These are phyloP conservation scores for Rubroboletus pulcherrimus DNA, from an alignment of 768 basidiomycete species.

Conservation along the genomic window DNA sequence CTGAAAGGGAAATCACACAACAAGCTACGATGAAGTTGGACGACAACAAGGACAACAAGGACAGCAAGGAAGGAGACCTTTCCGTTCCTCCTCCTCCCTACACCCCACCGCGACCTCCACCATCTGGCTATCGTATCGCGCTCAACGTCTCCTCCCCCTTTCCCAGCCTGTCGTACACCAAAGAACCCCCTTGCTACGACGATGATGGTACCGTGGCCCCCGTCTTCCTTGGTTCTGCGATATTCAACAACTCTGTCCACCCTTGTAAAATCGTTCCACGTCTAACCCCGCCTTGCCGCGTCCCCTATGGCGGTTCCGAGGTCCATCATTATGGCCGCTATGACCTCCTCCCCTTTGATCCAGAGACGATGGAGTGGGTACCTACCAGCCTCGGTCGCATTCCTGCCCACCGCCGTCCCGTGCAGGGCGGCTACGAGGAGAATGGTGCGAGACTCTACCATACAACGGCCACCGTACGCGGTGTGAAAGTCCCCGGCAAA, in stretches of 20 bases:
- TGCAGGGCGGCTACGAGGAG: constrained; percentile 78
- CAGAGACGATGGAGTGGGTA: constrained; percentile 73
- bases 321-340: constrained; percentile 59
- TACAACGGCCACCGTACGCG: constrained; percentile 50
- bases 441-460: constrained; percentile 65
- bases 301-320: constrained; percentile 65
- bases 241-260: constrained; percentile 64
- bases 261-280: constrained; percentile 77
- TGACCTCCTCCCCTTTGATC: constrained; percentile 70
- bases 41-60: constrained; percentile 8
- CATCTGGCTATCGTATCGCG: constrained; percentile 66
- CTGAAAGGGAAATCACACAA: neutral
- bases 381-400: constrained; percentile 55
- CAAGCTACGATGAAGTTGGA: constrained; percentile 6
- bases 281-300: constrained; percentile 48
- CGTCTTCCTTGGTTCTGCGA: constrained; percentile 70
- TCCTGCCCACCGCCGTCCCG: constrained; percentile 52
- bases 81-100: constrained; percentile 19
- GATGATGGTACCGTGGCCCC: constrained; percentile 48
- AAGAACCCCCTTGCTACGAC: constrained; percentile 53
- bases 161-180: constrained; percentile 40
- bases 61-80: constrained; percentile 1
- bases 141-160: constrained; percentile 38
- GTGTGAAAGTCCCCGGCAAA: constrained; percentile 68
- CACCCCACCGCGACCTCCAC: constrained; percentile 34